These are phyloP conservation scores for Allium sativum DNA, from an alignment of 106 monocot species.

Conservation along the genomic window DNA sequence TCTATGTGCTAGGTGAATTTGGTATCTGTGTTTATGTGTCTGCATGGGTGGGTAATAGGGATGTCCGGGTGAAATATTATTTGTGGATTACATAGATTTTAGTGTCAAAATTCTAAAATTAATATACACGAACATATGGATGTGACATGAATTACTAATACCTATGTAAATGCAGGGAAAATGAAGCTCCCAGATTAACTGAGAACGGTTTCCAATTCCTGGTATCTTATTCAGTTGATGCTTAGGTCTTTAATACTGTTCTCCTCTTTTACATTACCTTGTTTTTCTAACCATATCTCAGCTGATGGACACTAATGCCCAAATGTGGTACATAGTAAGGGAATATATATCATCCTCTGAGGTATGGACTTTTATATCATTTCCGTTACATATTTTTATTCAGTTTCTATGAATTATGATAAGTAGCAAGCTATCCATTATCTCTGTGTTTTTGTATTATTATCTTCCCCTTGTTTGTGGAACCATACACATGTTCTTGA, in stretches of 20 bases:
- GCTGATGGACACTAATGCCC: conserved; percentile 99
- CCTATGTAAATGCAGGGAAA: conserved; percentile 53
- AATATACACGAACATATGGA: background rate
- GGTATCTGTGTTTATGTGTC: too few relatives aligned
- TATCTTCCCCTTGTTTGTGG: too few relatives aligned
- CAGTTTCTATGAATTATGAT: background rate
- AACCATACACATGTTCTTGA: too few relatives aligned
- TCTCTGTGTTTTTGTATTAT: too few relatives aligned
- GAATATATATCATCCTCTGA: conserved; percentile 93
- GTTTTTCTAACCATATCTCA: conserved; percentile 19
- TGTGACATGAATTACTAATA: background rate
- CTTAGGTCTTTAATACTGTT: conserved; percentile 3
- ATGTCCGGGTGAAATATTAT: too few relatives aligned
- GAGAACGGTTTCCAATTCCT: conserved; percentile 98
- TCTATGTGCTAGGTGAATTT: too few relatives aligned
- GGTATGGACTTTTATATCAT: conserved; percentile 25
- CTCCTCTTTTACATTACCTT: conserved; percentile 9
- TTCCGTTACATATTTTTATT: background rate
- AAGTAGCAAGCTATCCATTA: background rate
- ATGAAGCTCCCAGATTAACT: conserved; percentile 77
- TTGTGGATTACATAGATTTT: too few relatives aligned
- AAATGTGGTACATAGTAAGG: conserved; percentile 94
- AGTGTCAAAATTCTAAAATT: too few relatives aligned
- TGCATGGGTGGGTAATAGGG: too few relatives aligned
- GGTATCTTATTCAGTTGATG: conserved; percentile 24